Base-by-base conservation (phyloP, 164 flowering plant genomes). In the Umbilicus rupestris region DNA sequence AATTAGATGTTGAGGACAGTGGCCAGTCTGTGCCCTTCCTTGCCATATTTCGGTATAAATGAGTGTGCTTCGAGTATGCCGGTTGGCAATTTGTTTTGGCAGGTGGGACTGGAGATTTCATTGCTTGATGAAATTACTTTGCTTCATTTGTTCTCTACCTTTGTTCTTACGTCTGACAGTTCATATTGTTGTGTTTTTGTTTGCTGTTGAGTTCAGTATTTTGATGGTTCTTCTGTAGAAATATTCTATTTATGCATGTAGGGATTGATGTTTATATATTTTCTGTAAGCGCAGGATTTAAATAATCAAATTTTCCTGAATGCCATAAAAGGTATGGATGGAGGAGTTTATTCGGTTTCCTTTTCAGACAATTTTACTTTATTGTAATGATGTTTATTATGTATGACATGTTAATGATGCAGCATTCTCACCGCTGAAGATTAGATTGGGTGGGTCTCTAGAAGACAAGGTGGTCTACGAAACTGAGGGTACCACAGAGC, bases 401-500 rank as follows among this genome's bases (percentile, higher is more conserved):
- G 20, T n/a, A 22, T n/a, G 20, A 0, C 0, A 9, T 31, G 37
- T 17, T 17, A 19, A 35, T 5, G 20, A 31, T 74, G 55, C 84
- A 92, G 98, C 92, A 15, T 90, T 93, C 79, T 80, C 89, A 17
- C 88, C 96, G n/a, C 70, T 93, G 78, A 93, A 87, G 75, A 74
- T 90, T 59, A 82, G 98, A 75, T 69, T 93, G 73, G 98, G 97
- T 19, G 97, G 98, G 3, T 76, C 87, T 39, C 76, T 93, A 73
- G 94, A 90, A 83, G 97, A 93, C 66, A 86, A 85, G 74, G 81
- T 93, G 59, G 71, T 79, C 58, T 93, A 93, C 72, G 80, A 75
- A 15, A 79, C 76, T 2, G 78, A 75, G 46, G 81, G 75, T 41
- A 62, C 66, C 49, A 28, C 46, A 28, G 73, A 75, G 64, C 83